Base-by-base conservation (phyloP, 2,329 filamentous ascomycete genomes). In the Penicillium sp. region DNA sequence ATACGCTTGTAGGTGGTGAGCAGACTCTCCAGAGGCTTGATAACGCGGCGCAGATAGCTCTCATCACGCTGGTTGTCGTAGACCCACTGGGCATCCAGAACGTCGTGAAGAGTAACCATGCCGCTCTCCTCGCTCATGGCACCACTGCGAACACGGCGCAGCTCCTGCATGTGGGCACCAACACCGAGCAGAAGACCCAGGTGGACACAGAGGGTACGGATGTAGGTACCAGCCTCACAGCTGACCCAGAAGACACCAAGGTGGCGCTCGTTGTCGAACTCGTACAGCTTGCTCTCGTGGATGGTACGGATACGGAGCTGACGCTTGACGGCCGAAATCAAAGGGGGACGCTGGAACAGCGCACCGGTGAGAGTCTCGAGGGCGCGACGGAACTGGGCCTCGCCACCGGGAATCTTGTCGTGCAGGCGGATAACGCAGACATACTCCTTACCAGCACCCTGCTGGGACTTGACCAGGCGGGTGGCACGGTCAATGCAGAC, bases 181-280 rank as follows among this genome's bases (percentile, higher is more conserved):
- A 95, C 90, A 68, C 91, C 83, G 29, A 85, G 74, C 50, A 86
- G 66, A 51, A 86, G 73, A 71, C 88, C 88, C 60, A 98, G 73
- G 75, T 97, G 93, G 38, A 97, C 91, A 73, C 93, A 97, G 41
- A 98, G 84, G 34, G 93, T 98, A 78, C 93, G 88, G 70, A 98
- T 97, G 73, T 98, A 98, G 56, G 93, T 98, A 70, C 93, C 93
- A 49, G 90, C 93, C 75, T 98, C 93, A 73, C 93, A 98, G 74
- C 89, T 95, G 62, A 97, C 93, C 91, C 93, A 97, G 81, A 98
- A 98, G 48, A 97, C 91, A 72, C 88, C 93, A 34, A 98, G 81
- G 71, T 97, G 90, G 63, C 93, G 85, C 66, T 97, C 91, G 68
- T 98, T 97, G 77, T 98, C 93, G 68, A 97, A 98, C 77, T 98